phyloP scores from a whole-genome alignment of 352 stramenopile genomes.

The Phytophthora hibernalis region DNA sequence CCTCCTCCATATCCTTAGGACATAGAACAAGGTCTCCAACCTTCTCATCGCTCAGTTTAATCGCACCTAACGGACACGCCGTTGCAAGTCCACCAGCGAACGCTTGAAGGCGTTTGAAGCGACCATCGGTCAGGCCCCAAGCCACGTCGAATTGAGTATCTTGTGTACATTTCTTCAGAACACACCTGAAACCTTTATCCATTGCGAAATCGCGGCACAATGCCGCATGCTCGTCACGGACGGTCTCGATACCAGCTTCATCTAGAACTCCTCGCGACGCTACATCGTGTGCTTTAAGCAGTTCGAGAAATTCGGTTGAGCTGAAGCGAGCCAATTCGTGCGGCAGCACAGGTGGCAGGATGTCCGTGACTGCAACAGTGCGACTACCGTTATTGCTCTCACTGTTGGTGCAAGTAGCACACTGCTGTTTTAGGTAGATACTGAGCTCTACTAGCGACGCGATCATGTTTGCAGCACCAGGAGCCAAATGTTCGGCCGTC shows the following conservation, averaged over 20 bases:
- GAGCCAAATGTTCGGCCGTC: conserved; percentile 32
- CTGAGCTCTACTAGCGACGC: conserved; percentile 46
- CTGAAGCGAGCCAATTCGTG: conserved; percentile 49
- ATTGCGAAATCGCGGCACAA: conserved; percentile 19
- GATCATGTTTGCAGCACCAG: conserved; percentile 39
- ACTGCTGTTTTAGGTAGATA: conserved; percentile 21
- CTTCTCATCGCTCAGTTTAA: conserved; percentile 3
- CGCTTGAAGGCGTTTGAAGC: conserved; percentile 49
- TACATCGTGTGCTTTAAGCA: conserved; percentile 37
- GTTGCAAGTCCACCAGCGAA: conserved; percentile 63
- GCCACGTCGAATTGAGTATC: conserved; percentile 42
- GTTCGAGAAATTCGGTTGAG: conserved; percentile 45
- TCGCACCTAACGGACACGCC: conserved; percentile 24
- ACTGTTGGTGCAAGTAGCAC: conserved; percentile 6
- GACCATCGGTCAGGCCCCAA: conserved; percentile 41
- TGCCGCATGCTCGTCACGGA: conserved; percentile 24
- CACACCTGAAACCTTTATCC: conserved; percentile 34
- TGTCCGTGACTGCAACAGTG: conserved; percentile 13
- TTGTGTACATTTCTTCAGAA: conserved; percentile 28
- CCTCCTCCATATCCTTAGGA: conserved; percentile 28
- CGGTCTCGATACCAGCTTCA: conserved; percentile 10
- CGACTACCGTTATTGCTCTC: neutral
- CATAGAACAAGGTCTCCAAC: conserved; percentile 25
- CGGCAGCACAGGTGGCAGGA: conserved; percentile 44
- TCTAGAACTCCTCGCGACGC: conserved; percentile 8